phyloP scores from a whole-genome alignment of 306 rosid genomes.

The Sphenostylis stenocarpa region DNA sequence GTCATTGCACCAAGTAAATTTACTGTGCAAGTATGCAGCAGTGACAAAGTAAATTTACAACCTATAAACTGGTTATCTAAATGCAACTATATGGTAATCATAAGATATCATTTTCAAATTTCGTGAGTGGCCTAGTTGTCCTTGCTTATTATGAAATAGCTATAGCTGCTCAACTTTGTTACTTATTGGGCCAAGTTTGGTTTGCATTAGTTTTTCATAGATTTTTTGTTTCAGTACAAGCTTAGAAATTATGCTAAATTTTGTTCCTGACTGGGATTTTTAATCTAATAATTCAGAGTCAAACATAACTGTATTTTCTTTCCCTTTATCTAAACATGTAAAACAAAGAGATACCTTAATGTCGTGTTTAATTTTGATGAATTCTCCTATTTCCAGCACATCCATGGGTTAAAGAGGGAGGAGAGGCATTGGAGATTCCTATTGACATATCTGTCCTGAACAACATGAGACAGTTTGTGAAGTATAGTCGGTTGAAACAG shows the following conservation, averaged over 20 bases:
- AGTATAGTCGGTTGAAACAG: slow-evolving; percentile 93
- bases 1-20: background rate
- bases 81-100: background rate
- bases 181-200: background rate
- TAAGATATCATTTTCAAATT: slow-evolving; percentile 4
- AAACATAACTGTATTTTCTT: slow-evolving; percentile 12
- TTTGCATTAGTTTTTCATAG: slow-evolving; percentile 1
- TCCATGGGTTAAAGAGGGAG: slow-evolving; percentile 98
- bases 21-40: background rate
- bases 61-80: background rate
- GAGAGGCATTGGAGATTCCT: slow-evolving; percentile 90
- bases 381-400: slow-evolving; percentile 70
- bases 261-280: background rate
- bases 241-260: background rate
- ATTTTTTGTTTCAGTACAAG: slow-evolving; percentile 3
- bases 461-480: slow-evolving; percentile 94
- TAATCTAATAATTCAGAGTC: slow-evolving; percentile 8
- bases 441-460: slow-evolving; percentile 89
- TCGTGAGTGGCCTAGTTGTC: background rate
- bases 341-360: background rate
- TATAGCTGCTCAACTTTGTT: background rate
- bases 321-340: background rate
- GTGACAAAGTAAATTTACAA: slow-evolving; percentile 7
- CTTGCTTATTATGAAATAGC: background rate
- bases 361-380: slow-evolving; percentile 25